Base-by-base conservation (phyloP, 1,139 yeast genomes). In the Debaryomycetaceae sp. region DNA sequence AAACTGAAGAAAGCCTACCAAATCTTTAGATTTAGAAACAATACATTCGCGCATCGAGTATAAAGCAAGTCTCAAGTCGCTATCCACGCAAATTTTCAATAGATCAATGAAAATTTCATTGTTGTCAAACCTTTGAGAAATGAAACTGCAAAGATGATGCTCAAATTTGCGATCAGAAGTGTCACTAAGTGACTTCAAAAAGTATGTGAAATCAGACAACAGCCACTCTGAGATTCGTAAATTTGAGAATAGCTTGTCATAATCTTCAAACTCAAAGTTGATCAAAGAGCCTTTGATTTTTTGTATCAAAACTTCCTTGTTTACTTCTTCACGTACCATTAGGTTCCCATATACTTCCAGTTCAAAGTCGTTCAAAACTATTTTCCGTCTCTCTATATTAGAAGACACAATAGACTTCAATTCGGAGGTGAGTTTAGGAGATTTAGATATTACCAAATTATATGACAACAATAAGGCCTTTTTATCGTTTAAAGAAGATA, bases 111-210 rank as follows among this genome's bases (percentile, higher is more conserved):
- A 56, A 1, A 42, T 43, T 0, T 47, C 48, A 11, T 41, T 48
- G 6, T 47, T 38, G 6, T 52, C 56, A 39, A 55, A 53, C 41
- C 50, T 55, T 4, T 36, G 24, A 4, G 44, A 19, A 6, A 65
- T 50, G 5, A 56, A 41, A 3, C 52, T 47, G 17, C 55, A 41
- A 0, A 61, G 46, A 31, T 56, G 51, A 26, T 55, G 55, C 39
- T 58, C 61, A 38, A 71, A 54, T 34, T 50, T 53, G 2, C 49
- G 50, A 36, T 50, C 59, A 2, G 75, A 74, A 0, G 75, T 67
- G 48, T 58, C 26, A 8, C 11, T 22, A 11, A 22, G 26, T 8
- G 26, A 22, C 26, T 22, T 22, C 5, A 70, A 46, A 35, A 59
- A 67, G 41, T 61, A 66, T 31, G 64, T 57, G 51, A 65, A 61